Percentiles rank a stretch among this genome's conserved stretches.
Conservation (phyloP, 2,329 filamentous ascomycete species). For the Fusarium mangiferae region DNA sequence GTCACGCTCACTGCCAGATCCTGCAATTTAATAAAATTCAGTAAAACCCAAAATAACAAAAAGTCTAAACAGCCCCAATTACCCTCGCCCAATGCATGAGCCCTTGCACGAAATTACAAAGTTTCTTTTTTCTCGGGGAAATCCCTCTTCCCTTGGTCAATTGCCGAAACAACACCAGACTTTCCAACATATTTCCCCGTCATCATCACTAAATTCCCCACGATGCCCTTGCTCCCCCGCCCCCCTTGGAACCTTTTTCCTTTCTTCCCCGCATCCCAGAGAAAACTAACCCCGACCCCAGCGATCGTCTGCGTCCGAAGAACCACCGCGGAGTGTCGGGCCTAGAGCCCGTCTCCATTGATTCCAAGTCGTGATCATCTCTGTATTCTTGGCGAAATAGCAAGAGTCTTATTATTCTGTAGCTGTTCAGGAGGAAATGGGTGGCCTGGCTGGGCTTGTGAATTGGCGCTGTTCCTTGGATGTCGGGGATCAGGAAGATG, state of each 20-base stretch:
- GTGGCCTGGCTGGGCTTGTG: background rate
- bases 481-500: background rate
- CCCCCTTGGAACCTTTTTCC: background rate
- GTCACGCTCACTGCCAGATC: background rate
- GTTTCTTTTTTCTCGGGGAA: background rate
- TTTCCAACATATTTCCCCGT: background rate
- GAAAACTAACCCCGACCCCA: conserved; percentile 12
- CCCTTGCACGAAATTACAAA: background rate
- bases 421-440: background rate
- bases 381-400: conserved; percentile 11
- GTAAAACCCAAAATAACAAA: background rate
- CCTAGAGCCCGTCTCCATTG: conserved; percentile 24
- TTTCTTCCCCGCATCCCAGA: conserved; percentile 31
- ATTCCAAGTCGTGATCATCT: background rate
- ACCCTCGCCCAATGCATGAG: background rate
- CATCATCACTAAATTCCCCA: conserved; percentile 17
- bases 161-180: conserved; percentile 17
- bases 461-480: background rate
- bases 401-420: conserved; percentile 4
- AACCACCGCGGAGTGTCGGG: conserved; percentile 39
- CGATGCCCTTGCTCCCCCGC: conserved; percentile 19
- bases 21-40: background rate
- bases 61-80: background rate
- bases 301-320: conserved; percentile 29
- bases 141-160: background rate